Evolutionary conservation across 2,329 filamentous ascomycete species (phyloP), one percentile per base, ranked within the genome.

Genomic region (Madurella fahalii): DNA sequence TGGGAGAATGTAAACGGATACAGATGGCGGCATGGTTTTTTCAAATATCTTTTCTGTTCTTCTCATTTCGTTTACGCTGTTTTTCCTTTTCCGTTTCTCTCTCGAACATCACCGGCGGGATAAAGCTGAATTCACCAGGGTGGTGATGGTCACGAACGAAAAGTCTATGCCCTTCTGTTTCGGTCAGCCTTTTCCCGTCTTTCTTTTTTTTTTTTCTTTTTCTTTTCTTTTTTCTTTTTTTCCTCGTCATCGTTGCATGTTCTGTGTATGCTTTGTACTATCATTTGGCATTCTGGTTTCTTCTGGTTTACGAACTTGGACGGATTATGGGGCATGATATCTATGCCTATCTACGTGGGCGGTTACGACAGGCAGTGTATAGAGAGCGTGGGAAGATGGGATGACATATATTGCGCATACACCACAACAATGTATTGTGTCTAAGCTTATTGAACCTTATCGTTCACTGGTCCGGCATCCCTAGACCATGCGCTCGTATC

Each of bases 231-330:
- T 56, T 11, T 39, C 20, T 40, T 18, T 7, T 34, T 37, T 46
- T 48, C 43, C 25, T 7, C 25, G 25, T 25, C 25, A 25, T 47
- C 11, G 31, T 31, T 18, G 16, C 42, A 45, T 45, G 3, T 31
- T 11, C 8, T 45, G 20, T 56, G 54, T 54, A 50, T 50, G 41
- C 37, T 47, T 15, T 52, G 46, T 57, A 42, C 15, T 57, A 18
- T 45, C 54, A 42, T 32, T 30, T 44, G 3, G 30, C 40, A 45
- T 46, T 45, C 47, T 41, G n/a, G 18, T 37, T 53, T 17, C n/a
- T 43, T 16, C 31, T 13, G 45, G 39, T 30, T 32, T 31, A 25
- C 8, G 17, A 40, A 20, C 18, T 3, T 13, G 5, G n/a, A 20
- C 9, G 20, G 42, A 16, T 37, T n/a, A 30, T 16, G 16, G 25